phyloP scores from a whole-genome alignment of 805 yeast genomes.

The Phaffomyces opuntiae region DNA sequence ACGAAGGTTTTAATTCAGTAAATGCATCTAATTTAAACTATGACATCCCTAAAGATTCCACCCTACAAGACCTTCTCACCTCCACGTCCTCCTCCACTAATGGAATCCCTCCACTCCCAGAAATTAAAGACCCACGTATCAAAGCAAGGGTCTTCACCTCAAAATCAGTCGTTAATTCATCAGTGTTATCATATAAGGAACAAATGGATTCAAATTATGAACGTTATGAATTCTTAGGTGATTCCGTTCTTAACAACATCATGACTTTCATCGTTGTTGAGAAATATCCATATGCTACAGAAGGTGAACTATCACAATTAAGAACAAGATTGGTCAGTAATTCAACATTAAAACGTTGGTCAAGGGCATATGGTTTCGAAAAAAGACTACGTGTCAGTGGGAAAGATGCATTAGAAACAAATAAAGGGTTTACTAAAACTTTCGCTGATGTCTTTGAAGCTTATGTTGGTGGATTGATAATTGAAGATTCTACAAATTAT shows the following conservation, averaged over 20 bases:
- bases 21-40: background rate
- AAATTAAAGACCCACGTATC: conserved; percentile 50
- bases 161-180: conserved; percentile 58
- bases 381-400: conserved; percentile 37
- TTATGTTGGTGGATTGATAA: conserved; percentile 76
- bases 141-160: conserved; percentile 74
- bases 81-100: background rate
- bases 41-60: no score
- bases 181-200: conserved; percentile 50
- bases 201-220: conserved; percentile 67
- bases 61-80: no score
- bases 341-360: conserved; percentile 61
- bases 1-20: background rate
- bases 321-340: conserved; percentile 72
- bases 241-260: conserved; percentile 69
- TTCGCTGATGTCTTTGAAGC: conserved; percentile 93
- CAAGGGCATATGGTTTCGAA: conserved; percentile 61
- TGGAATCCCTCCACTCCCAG: conserved; percentile 64
- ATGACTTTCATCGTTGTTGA: conserved; percentile 63
- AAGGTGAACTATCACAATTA: conserved; percentile 71
- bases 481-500: conserved; percentile 46
- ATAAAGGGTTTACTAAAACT: conserved; percentile 59
- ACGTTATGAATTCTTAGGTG: conserved; percentile 86
- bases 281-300: conserved; percentile 61
- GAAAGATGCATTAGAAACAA: conserved; percentile 37